Conservation (phyloP, 2,329 filamentous ascomycete species). For the Fusarium oxysporum region DNA sequence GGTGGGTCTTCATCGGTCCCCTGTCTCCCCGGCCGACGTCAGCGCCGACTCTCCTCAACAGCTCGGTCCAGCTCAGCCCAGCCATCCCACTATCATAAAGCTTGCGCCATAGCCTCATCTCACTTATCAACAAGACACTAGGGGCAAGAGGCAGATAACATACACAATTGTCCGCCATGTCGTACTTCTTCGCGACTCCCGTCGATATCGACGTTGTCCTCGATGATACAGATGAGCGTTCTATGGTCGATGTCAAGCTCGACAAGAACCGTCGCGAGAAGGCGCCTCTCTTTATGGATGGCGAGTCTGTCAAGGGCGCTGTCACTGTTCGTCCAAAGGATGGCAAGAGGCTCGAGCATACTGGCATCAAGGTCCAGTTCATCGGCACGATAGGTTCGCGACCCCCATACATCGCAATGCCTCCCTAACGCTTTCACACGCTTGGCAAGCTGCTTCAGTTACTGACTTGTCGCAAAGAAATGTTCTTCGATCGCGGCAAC, state of each 20-base stretch:
- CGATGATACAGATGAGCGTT: slow-evolving; percentile 91
- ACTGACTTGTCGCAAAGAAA: slow-evolving; percentile 70
- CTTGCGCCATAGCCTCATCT: slow-evolving; percentile 32
- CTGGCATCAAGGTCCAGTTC: slow-evolving; percentile 99
- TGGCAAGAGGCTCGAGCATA: slow-evolving; percentile 97
- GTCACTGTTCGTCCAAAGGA: slow-evolving; percentile 97
- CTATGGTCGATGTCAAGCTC: slow-evolving; percentile 97
- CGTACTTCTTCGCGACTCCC: slow-evolving; percentile 97
- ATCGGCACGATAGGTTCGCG: slow-evolving; percentile 92
- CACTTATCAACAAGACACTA: slow-evolving; percentile 5
- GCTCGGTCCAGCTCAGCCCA: slow-evolving; percentile 23
- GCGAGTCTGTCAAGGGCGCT: slow-evolving; percentile 96
- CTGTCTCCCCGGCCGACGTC: slow-evolving; percentile 48
- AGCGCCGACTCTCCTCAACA: slow-evolving; percentile 45
- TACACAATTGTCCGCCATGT: slow-evolving; percentile 70
- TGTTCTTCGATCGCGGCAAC: slow-evolving; percentile 99
- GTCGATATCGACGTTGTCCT: slow-evolving; percentile 99
- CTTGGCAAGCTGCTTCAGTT: not conserved
- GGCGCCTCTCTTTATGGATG: slow-evolving; percentile 96
- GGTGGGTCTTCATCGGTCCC: slow-evolving; percentile 42
- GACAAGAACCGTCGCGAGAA: slow-evolving; percentile 98
- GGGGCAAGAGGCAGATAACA: not conserved
- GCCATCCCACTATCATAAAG: slow-evolving; percentile 32
- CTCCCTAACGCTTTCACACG: slow-evolving; percentile 21
- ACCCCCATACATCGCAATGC: slow-evolving; percentile 12